A percentile compares a stretch with the other conserved stretches of the same genome.
Evolutionary conservation across 1,284 basidiomycete genomes (phyloP).

Genomic region (Irpex sp.): DNA sequence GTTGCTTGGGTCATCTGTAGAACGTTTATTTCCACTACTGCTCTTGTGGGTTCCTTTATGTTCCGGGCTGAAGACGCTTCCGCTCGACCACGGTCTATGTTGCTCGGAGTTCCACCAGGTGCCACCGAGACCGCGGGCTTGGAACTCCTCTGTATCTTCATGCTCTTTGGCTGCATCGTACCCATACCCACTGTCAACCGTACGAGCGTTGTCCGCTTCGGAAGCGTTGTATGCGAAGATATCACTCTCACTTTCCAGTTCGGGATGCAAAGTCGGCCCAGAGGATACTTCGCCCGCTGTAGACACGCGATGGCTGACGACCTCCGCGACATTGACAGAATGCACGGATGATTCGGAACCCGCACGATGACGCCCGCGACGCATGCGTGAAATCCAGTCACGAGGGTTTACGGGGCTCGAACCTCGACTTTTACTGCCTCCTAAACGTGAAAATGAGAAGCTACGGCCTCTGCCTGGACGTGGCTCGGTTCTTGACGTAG

Average conservation of each 20-base stretch:
- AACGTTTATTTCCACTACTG: not conserved
- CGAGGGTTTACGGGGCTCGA: not conserved
- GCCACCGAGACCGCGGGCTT: not conserved
- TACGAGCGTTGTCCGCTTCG: not conserved
- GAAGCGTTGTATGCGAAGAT: not conserved
- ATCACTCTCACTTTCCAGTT: not conserved
- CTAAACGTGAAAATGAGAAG: constrained; percentile 1
- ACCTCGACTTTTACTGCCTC: not conserved
- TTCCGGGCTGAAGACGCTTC: not conserved
- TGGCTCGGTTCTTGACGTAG: not conserved
- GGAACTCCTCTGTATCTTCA: not conserved
- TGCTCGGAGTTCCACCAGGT: not conserved
- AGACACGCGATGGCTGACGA: not conserved
- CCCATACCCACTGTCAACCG: not conserved
- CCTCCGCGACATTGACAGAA: not conserved
- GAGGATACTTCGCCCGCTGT: not conserved
- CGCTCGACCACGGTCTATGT: not conserved
- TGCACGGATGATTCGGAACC: not conserved
- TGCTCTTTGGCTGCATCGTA: not conserved
- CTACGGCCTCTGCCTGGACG: constrained; percentile 1
- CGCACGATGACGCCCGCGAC: not conserved
- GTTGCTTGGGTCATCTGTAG: not conserved
- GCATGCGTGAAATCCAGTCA: not conserved
- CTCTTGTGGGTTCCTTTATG: not conserved
- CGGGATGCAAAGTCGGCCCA: not conserved